Percentiles rank a stretch among this genome's conserved stretches.
Evolutionary conservation across 2,329 filamentous ascomycete genomes (phyloP).

Genomic region (Leptographium wingfieldii): DNA sequence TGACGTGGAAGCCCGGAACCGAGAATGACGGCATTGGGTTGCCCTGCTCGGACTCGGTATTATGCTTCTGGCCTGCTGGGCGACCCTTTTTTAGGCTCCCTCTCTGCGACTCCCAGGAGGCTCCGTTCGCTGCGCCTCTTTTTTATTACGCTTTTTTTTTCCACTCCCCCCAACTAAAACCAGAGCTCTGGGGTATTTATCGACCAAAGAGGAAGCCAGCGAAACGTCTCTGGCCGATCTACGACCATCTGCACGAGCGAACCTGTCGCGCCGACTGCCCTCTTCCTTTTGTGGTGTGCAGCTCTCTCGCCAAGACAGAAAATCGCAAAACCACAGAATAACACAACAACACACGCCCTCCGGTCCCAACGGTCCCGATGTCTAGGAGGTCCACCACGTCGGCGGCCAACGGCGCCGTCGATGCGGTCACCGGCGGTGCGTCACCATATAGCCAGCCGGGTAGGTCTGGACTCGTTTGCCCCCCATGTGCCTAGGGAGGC

Average conservation of each 20-base stretch:
- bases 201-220: background rate
- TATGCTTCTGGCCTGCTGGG: background rate
- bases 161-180: background rate
- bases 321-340: no score
- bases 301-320: no score
- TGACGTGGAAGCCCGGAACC: background rate
- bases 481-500: background rate
- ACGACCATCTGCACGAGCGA: background rate
- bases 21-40: conserved; percentile 1
- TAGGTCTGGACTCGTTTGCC: background rate
- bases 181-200: background rate
- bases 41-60: background rate
- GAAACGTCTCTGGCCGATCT: background rate
- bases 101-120: background rate
- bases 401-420: conserved; percentile 10
- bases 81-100: background rate
- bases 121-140: conserved; percentile 2
- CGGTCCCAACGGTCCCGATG: conserved; percentile 5
- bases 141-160: background rate
- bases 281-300: background rate
- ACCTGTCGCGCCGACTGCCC: background rate
- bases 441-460: background rate
- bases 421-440: background rate
- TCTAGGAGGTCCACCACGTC: conserved; percentile 9
- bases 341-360: no score